Base-by-base conservation (phyloP, 768 basidiomycete genomes). In the Astraeus odoratus region DNA sequence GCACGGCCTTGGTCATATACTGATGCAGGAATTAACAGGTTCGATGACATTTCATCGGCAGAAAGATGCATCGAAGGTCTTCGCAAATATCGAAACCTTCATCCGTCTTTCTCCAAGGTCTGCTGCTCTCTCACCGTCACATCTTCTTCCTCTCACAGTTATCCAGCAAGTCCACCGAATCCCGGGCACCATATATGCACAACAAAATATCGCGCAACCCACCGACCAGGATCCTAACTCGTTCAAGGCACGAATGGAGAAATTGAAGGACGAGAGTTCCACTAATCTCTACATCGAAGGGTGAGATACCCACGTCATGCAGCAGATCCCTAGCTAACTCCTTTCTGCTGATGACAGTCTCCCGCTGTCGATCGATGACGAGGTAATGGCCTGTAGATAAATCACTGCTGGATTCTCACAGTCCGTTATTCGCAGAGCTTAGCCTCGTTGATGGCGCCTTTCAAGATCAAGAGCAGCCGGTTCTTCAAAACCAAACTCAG, bases 61-160 rank as follows among this genome's bases (percentile, higher is more conserved):
- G 81, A 83, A 54, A 74, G 72, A 50, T 92, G 89, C 51, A 89
- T 92, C 42, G 69, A 78, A 12, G 68, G 78, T 1, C 68, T 92
- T 39, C 70, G 85, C 49, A 75, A 76, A 51, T 83, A 82, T 51
- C 72, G 84, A 35, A 86, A 90, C 58, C 66, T 91, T 33, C 88
- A 92, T 57, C 89, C 88, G 1, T 87, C 87, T 2, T 89, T 88
- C 57, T 89, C 89, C 44, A 90, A 91, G 76, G 88, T 83, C 46
- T 5, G 60, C 31, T 18, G 13, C 18, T 38, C 39, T 49, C 19
- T 38, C 24, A 10, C 51, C 27, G 13, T 9, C 18, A 20, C 6
- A 8, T 6, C 16, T 1, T 38, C 48, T 36, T 51, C 44, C 24
- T 30, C 39, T 53, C 20, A 43, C 24, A 22, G 13, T 39, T 24